A percentile compares a stretch with the other conserved stretches of the same genome.
Evolutionary conservation across 108 stramenopile genomes (phyloP).

Genomic region (Stephanodiscus triporus): DNA sequence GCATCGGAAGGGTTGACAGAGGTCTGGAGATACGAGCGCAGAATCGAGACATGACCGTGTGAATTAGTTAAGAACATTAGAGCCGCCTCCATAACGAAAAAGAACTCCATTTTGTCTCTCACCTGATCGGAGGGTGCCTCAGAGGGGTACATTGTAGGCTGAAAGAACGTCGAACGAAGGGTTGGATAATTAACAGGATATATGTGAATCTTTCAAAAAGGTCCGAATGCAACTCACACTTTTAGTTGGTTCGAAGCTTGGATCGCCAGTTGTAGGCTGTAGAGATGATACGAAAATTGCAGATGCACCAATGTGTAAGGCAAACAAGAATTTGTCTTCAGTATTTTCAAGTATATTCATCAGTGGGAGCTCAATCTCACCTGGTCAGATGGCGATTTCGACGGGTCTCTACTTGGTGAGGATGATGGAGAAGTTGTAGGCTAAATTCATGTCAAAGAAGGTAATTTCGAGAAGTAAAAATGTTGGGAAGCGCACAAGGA

Average conservation of each 20-base stretch:
- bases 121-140: background rate
- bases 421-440: background rate
- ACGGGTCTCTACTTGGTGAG: background rate
- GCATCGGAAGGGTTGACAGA: background rate
- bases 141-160: background rate
- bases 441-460: background rate
- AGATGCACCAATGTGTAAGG: no score
- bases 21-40: background rate
- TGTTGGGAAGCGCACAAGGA: background rate
- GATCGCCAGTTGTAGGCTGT: background rate
- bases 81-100: background rate
- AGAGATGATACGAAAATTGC: background rate
- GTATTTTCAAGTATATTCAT: background rate
- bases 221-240: no score
- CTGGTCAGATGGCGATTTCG: background rate
- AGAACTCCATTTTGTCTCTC: background rate
- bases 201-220: background rate
- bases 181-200: background rate
- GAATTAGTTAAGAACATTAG: background rate
- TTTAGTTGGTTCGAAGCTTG: background rate
- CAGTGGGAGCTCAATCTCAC: background rate
- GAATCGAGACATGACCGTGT: no score
- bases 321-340: no score
- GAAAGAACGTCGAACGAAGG: background rate
- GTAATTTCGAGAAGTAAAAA: background rate